A percentile compares a stretch with the other conserved stretches of the same genome.
phyloP scores from a whole-genome alignment of 2,329 filamentous ascomycete species.

The Hymenotorrendiella dingleyae region DNA sequence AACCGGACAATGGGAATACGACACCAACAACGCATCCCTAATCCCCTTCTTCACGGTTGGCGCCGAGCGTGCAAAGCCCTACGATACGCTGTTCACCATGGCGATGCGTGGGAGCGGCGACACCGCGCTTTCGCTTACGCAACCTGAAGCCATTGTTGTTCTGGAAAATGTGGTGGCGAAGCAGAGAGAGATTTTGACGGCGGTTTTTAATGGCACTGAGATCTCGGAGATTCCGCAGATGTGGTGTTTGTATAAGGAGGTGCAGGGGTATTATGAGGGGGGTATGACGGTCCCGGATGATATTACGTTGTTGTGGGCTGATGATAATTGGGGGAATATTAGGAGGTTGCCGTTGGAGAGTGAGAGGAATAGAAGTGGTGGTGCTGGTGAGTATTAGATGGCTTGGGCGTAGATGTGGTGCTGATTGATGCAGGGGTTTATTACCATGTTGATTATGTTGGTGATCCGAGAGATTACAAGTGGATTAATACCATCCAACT shows the following conservation, averaged over 20 bases:
- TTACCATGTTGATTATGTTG: conserved; percentile 52
- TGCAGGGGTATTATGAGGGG: conserved; percentile 59
- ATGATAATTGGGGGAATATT: conserved; percentile 65
- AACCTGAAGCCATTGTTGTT: conserved; percentile 49
- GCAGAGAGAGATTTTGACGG: conserved; percentile 52
- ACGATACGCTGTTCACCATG: conserved; percentile 60
- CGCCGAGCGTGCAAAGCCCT: conserved; percentile 57
- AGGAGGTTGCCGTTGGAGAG: conserved; percentile 53
- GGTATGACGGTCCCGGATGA: conserved; percentile 61
- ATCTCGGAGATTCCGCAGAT: conserved; percentile 53
- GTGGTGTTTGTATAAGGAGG: conserved; percentile 72
- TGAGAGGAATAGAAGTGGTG: conserved; percentile 54
- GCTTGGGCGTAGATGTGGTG: neutral
- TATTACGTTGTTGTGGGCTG: conserved; percentile 62
- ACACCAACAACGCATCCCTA: conserved; percentile 62
- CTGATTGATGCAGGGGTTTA: conserved; percentile 40
- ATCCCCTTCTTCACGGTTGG: conserved; percentile 64
- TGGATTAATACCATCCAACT: conserved; percentile 63
- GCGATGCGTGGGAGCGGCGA: conserved; percentile 67
- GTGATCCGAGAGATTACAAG: conserved; percentile 43
- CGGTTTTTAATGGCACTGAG: conserved; percentile 43
- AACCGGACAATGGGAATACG: conserved; percentile 62
- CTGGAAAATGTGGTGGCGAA: conserved; percentile 55
- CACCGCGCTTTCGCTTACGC: conserved; percentile 50
- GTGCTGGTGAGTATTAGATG: conserved; percentile 41